phyloP scores from a whole-genome alignment of 495 filamentous ascomycete species.

The Podospora pseudopauciseta region DNA sequence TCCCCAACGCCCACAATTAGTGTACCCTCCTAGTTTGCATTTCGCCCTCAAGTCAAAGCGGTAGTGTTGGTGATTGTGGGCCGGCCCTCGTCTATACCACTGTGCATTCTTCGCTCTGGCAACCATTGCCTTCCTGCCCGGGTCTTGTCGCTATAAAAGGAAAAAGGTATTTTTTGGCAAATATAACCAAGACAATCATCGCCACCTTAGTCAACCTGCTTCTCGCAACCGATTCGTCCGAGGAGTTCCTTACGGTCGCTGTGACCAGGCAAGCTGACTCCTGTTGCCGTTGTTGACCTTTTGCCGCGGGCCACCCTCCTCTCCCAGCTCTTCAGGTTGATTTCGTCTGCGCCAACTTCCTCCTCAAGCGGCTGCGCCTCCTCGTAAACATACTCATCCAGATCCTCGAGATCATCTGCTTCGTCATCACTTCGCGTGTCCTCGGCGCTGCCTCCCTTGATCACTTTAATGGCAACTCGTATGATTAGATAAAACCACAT shows the following conservation, averaged over 20 bases:
- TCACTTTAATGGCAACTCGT: constrained; percentile 68
- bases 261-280: constrained; percentile 62
- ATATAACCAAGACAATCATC: neutral
- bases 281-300: constrained; percentile 45
- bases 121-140: neutral
- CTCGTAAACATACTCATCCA: constrained; percentile 49
- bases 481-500: constrained; percentile 91
- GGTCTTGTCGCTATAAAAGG: neutral
- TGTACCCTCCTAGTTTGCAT: neutral
- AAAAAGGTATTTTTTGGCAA: neutral
- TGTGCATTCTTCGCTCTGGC: neutral
- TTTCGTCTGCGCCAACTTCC: constrained; percentile 61
- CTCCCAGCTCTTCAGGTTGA: constrained; percentile 55
- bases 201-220: constrained; percentile 48
- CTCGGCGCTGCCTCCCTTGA: constrained; percentile 74
- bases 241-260: constrained; percentile 71
- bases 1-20: neutral
- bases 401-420: constrained; percentile 56
- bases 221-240: constrained; percentile 72
- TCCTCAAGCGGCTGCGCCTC: constrained; percentile 54
- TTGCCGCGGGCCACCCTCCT: constrained; percentile 39
- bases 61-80: neutral
- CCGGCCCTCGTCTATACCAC: neutral
- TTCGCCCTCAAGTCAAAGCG: neutral
- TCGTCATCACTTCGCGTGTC: constrained; percentile 88